phyloP scores from a whole-genome alignment of 352 stramenopile species.

The Phytophthora constricta region DNA sequence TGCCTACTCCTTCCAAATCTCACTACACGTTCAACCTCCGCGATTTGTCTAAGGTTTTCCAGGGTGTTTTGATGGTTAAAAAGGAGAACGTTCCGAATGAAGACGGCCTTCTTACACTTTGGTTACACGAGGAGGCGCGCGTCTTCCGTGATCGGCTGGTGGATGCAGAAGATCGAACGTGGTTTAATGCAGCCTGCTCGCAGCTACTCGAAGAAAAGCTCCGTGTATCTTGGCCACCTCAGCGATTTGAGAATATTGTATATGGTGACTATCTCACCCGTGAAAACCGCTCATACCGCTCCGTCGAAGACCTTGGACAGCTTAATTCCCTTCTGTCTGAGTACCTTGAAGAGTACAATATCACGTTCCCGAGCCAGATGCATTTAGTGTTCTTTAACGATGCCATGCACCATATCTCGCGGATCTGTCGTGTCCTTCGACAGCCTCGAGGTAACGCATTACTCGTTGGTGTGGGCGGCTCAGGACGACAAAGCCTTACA shows the following conservation, averaged over 20 bases:
- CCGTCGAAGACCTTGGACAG: conserved; percentile 69
- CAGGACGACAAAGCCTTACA: conserved; percentile 91
- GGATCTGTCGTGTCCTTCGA: conserved; percentile 92
- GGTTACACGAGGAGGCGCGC: conserved; percentile 92
- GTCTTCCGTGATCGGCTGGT: conserved; percentile 94
- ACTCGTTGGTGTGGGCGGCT: conserved; percentile 92
- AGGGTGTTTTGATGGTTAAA: conserved; percentile 93
- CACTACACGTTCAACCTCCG: conserved; percentile 96
- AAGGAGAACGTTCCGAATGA: conserved; percentile 74
- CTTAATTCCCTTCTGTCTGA: conserved; percentile 85
- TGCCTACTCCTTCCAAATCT: conserved; percentile 91
- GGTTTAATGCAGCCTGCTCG: conserved; percentile 87
- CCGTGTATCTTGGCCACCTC: conserved; percentile 61
- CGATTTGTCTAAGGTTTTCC: conserved; percentile 94
- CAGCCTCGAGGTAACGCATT: conserved; percentile 93
- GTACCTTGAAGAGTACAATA: conserved; percentile 96
- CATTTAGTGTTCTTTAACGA: conserved; percentile 96
- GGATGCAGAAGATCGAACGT: conserved; percentile 82
- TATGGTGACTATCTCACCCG: conserved; percentile 92
- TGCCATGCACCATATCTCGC: conserved; percentile 93
- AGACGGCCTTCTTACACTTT: conserved; percentile 85
- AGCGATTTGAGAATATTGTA: conserved; percentile 82
- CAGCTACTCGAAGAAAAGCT: conserved; percentile 78
- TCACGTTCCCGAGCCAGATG: conserved; percentile 93
- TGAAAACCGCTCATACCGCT: conserved; percentile 79